Conservation (phyloP, 78 protist species). For the Dictyostelium intermedium region DNA sequence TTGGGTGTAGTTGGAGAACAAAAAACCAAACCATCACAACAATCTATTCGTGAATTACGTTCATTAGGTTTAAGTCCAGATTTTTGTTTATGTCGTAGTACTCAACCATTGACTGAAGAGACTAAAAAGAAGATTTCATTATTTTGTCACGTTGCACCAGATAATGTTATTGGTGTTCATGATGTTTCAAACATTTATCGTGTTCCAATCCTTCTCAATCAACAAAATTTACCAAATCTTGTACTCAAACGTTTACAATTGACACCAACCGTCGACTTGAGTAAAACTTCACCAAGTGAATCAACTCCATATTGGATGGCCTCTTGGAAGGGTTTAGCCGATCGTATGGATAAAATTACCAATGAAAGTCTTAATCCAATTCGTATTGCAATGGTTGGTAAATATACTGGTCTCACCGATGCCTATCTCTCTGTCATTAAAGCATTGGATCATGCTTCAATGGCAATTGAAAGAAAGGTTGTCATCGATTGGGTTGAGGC, state of each 20-base stretch:
- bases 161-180: constrained; percentile 88
- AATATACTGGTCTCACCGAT: constrained; percentile 94
- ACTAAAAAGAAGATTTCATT: constrained; percentile 86
- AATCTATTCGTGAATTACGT: constrained; percentile 88
- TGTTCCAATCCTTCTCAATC: constrained; percentile 91
- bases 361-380: constrained; percentile 54
- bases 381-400: constrained; percentile 91
- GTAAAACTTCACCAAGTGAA: not conserved
- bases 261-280: constrained; percentile 29
- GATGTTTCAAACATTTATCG: constrained; percentile 93
- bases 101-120: constrained; percentile 70
- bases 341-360: constrained; percentile 61
- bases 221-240: constrained; percentile 54
- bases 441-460: constrained; percentile 92
- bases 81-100: constrained; percentile 92
- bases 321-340: constrained; percentile 73
- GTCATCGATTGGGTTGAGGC: constrained; percentile 86
- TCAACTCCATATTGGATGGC: constrained; percentile 51
- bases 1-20: constrained; percentile 94
- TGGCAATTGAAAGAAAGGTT: constrained; percentile 79
- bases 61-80: constrained; percentile 96
- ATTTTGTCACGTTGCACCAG: constrained; percentile 94
- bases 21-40: constrained; percentile 99
- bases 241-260: constrained; percentile 43
- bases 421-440: constrained; percentile 92